Evolutionary conservation across 73 alveolate species (phyloP), one percentile per base, ranked within the genome.

Genomic region (Symbiodinium natans): DNA sequence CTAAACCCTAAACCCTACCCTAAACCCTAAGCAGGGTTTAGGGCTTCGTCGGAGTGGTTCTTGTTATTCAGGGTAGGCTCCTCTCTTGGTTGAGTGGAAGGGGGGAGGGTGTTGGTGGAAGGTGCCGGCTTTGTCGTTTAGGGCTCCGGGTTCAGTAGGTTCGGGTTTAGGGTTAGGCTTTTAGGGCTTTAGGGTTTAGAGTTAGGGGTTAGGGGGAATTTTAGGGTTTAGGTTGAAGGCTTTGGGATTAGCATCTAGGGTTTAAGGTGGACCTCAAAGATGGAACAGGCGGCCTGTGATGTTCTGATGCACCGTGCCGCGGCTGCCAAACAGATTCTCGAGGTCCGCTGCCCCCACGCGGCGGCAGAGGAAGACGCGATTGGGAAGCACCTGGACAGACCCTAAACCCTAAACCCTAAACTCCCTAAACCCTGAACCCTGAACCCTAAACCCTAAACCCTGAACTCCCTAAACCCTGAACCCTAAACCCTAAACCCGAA

Each of bases 331-430:
- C 52, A 86, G 27, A 29, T 33, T 86, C 83, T 86, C 93, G 63
- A 86, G 41, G 41, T 86, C 93, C 52, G 93, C 38, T 9, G 93
- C 93, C 19, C 93, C 93, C 29, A 29, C 59, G 7, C 93, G 82
- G n/a, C 93, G 93, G 71, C 93, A 86, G 41, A 86, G 73, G 59
- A 86, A 86, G 59, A 86, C 93, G 31, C 93, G 93, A 41, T 86
- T 86, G 82, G 93, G 93, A 48, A 86, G 41, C 39, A 77, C 73
- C 93, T 86, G 68, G 46, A 41, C 23, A 42, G 42, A 33, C 48
- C 34, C 93, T 43, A 43, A 85, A 42, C 83, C 83, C 17, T 68
- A 31, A 68, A 23, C 59, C 59, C 21, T 46, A 9, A n/a, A n/a
- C n/a, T n/a, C 6, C 82, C 31, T 27, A 27, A 71, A 29, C 83